These are phyloP conservation scores for Eucalyptus pauciflora DNA, from an alignment of 345 rosid species.

Conservation along the genomic window DNA sequence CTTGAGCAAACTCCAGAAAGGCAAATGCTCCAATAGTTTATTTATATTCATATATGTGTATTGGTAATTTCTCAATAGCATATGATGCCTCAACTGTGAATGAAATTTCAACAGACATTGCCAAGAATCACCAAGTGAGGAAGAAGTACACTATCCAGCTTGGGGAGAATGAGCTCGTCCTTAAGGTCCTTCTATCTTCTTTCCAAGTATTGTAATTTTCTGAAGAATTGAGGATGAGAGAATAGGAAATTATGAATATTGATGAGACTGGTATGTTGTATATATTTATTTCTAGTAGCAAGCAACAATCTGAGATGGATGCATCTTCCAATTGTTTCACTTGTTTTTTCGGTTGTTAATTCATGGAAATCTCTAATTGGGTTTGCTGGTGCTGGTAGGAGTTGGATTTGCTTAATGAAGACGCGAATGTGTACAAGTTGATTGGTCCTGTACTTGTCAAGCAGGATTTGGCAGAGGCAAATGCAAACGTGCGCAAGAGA, in stretches of 20 bases:
- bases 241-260: not conserved
- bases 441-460: slow-evolving; percentile 96
- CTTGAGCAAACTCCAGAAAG: slow-evolving; percentile 81
- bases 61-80: not conserved
- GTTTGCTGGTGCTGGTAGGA: slow-evolving; percentile 25
- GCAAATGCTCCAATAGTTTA: slow-evolving; percentile 2
- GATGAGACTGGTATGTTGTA: not conserved
- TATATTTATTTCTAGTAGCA: not conserved
- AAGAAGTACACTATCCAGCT: slow-evolving; percentile 94
- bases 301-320: not conserved
- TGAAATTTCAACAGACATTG: slow-evolving; percentile 38
- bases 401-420: slow-evolving; percentile 77
- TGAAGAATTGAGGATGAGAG: not conserved
- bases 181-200: slow-evolving; percentile 32
- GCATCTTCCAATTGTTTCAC: not conserved
- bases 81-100: not conserved
- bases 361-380: not conserved
- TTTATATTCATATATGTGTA: not conserved
- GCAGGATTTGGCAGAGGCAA: slow-evolving; percentile 95
- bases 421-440: slow-evolving; percentile 87
- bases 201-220: not conserved
- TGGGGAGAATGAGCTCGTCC: slow-evolving; percentile 96
- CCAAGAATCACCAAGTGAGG: slow-evolving; percentile 82
- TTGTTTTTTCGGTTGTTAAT: not conserved
- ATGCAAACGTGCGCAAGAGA: slow-evolving; percentile 91